Base-by-base conservation (phyloP, 1,284 basidiomycete genomes). In the Athelia sp. region DNA sequence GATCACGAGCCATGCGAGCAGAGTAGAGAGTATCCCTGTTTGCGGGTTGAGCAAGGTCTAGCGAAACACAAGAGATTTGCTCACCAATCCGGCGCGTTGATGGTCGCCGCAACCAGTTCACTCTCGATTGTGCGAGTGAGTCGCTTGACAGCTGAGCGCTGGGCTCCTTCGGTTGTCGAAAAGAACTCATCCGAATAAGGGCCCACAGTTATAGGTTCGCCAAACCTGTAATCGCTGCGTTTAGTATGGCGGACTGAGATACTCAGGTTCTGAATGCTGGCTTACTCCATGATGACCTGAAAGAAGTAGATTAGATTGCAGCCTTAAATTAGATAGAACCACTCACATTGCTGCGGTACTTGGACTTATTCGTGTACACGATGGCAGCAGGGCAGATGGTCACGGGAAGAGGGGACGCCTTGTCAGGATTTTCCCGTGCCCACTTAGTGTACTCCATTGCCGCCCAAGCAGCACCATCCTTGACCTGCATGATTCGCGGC, bases 391-490 rank as follows among this genome's bases (percentile, higher is more conserved):
- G 93, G 29, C 96, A 71, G 53, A 98, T 81, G 53, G 63, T 71
- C 47, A 73, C 73, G 50, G 69, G 78, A 44, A 71, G 58, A 0
- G 56, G 56, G 34, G 59, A 53, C 54, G 62, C 73, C 61, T 61
- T 71, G 51, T 67, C 72, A 15, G 72, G 71, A 56, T 80, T 71
- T 51, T 82, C 78, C 50, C 68, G 68, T 40, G 81, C 74, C 80
- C 90, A 93, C 58, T 88, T 87, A 13, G 83, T 77, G 67, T 95
- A 98, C 71, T 98, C 96, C 56, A 98, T 75, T 3, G 93, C 91
- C 29, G 93, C 87, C 94, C 94, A 98, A 8, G 92, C 84, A n/a
- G 90, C 90, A 21, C 95, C 95, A 59, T 98, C 93, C 66, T 98
- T 98, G 60, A 98, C 81, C 53, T 92, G 87, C 77, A 95, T 89